A percentile compares a stretch with the other conserved stretches of the same genome.
phyloP scores from a whole-genome alignment of 2,329 filamentous ascomycete species.

The Sporothrix dimorphospora region DNA sequence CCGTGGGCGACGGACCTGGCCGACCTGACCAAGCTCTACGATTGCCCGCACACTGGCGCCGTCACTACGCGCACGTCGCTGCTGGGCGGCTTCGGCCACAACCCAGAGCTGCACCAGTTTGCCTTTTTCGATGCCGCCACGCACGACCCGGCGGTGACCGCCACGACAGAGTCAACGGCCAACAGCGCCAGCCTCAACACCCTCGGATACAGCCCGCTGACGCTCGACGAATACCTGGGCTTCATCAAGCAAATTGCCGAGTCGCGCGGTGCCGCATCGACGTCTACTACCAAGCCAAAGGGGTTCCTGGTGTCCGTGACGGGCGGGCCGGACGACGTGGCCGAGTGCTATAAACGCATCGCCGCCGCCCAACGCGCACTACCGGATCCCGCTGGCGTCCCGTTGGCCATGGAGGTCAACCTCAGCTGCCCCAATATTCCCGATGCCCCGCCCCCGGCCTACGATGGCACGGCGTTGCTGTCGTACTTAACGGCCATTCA shows the following conservation, averaged over 20 bases:
- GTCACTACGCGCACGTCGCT: conserved; percentile 75
- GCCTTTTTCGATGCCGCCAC: conserved; percentile 59
- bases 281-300: conserved; percentile 46
- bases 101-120: conserved; percentile 64
- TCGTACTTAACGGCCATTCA: conserved; percentile 58
- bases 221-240: conserved; percentile 61
- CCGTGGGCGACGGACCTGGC: conserved; percentile 72
- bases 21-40: conserved; percentile 65
- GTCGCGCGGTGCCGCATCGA: conserved; percentile 19
- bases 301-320: conserved; percentile 73
- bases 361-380: conserved; percentile 43
- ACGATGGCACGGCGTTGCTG: conserved; percentile 55
- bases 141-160: conserved; percentile 35
- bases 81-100: conserved; percentile 65
- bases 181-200: conserved; percentile 64
- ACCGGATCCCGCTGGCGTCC: conserved; percentile 40
- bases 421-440: conserved; percentile 78
- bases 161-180: conserved; percentile 27
- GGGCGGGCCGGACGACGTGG: conserved; percentile 61
- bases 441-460: conserved; percentile 70
- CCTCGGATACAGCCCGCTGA: conserved; percentile 71
- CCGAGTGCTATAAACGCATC: conserved; percentile 58
- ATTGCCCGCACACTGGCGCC: conserved; percentile 66
- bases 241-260: conserved; percentile 56
- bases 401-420: conserved; percentile 74